Conservation (phyloP, 495 filamentous ascomycete species). For the Parathielavia hyrcaniae region DNA sequence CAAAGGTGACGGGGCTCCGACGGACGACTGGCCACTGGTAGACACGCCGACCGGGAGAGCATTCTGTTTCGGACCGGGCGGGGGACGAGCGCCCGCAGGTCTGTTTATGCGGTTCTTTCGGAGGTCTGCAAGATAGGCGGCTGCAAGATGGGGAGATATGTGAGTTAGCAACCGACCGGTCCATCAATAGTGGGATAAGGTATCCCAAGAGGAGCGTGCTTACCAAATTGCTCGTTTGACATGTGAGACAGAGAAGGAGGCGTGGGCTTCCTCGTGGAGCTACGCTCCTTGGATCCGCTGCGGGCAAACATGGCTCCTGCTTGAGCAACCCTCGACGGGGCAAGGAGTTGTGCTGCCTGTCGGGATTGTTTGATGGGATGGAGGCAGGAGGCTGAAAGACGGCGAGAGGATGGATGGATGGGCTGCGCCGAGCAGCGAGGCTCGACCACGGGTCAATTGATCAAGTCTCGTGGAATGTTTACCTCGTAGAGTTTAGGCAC, state of each 20-base stretch:
- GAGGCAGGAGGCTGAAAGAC: not conserved
- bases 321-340: not conserved
- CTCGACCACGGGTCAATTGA: conserved; percentile 8
- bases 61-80: conserved; percentile 45
- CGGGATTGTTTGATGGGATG: not conserved
- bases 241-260: conserved; percentile 76
- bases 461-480: conserved; percentile 13
- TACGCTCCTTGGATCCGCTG: conserved; percentile 31
- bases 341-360: not conserved
- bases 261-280: conserved; percentile 52
- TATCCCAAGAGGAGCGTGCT: conserved; percentile 22
- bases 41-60: conserved; percentile 24
- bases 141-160: conserved; percentile 35
- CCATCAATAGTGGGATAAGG: conserved; percentile 11
- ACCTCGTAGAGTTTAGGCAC: not conserved
- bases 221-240: conserved; percentile 82
- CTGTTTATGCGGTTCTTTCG: conserved; percentile 70
- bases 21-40: conserved; percentile 30
- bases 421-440: conserved; percentile 2
- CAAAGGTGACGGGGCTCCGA: conserved; percentile 38
- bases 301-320: conserved; percentile 31
- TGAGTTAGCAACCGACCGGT: conserved; percentile 24
- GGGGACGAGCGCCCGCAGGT: conserved; percentile 74
- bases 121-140: conserved; percentile 72
- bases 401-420: conserved; percentile 8